Conservation (phyloP, 805 yeast genomes). For the Pichia kluyveri region DNA sequence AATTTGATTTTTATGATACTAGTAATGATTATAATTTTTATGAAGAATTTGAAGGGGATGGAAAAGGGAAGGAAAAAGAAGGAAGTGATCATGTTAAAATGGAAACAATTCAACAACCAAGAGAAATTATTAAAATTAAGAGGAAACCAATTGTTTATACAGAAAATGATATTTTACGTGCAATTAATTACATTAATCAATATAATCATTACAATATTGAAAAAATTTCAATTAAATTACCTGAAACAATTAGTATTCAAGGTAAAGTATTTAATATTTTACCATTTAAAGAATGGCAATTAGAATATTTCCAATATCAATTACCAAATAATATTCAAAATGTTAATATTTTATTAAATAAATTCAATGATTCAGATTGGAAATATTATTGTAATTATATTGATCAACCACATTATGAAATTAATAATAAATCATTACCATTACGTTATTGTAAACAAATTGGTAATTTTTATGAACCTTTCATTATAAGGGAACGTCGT, state of each 20-base stretch:
- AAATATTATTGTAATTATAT: slow-evolving; percentile 1
- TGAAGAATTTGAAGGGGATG: neutral
- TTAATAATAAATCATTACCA: neutral
- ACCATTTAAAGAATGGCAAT: neutral
- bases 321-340: neutral
- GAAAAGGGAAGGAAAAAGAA: neutral
- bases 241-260: too few species aligned
- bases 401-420: slow-evolving; percentile 3
- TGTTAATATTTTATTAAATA: too few species aligned
- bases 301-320: neutral
- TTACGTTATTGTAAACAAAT: slow-evolving; percentile 1
- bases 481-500: slow-evolving; percentile 14
- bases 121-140: too few species aligned
- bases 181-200: neutral
- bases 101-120: neutral
- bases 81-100: neutral
- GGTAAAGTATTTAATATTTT: neutral
- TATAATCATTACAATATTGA: too few species aligned
- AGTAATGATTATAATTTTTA: neutral
- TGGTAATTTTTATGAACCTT: slow-evolving; percentile 9
- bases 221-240: too few species aligned
- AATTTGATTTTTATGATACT: too few species aligned
- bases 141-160: neutral
- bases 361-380: neutral
- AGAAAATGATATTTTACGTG: neutral